Conservation (phyloP, 1,139 yeast genomes). For the Saccharomycopsis crataegensis region DNA sequence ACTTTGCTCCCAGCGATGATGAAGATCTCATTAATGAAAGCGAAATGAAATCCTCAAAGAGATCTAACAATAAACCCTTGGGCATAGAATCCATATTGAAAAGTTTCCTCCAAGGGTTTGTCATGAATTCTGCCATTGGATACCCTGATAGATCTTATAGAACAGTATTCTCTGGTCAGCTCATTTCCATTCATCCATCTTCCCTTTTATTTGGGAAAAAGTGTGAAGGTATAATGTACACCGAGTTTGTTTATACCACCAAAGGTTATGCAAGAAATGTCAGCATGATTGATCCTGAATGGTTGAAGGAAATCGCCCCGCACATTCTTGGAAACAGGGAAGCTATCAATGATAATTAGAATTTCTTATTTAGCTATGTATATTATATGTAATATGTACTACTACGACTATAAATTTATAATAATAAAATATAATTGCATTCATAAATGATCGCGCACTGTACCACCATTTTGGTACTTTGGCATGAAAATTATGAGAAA, state of each 20-base stretch:
- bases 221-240: slow-evolving; percentile 85
- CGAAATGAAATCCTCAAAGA: slow-evolving; percentile 15
- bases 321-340: slow-evolving; percentile 42
- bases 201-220: slow-evolving; percentile 78
- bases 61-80: slow-evolving; percentile 27
- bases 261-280: slow-evolving; percentile 91
- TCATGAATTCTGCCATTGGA: slow-evolving; percentile 85
- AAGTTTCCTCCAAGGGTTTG: slow-evolving; percentile 73
- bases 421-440: background rate
- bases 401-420: background rate
- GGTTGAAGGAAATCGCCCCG: slow-evolving; percentile 85
- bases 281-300: slow-evolving; percentile 70
- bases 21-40: slow-evolving; percentile 24
- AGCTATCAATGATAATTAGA: background rate
- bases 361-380: background rate
- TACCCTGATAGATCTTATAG: slow-evolving; percentile 92
- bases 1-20: slow-evolving; percentile 17
- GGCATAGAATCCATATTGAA: slow-evolving; percentile 60
- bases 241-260: slow-evolving; percentile 88
- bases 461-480: too few species aligned
- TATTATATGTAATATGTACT: background rate
- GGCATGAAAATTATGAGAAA: too few species aligned
- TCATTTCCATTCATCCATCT: slow-evolving; percentile 87
- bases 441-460: background rate
- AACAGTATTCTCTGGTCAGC: slow-evolving; percentile 72